These are phyloP conservation scores for Leccinum rimulosum DNA, from an alignment of 768 basidiomycete genomes.

Conservation along the genomic window DNA sequence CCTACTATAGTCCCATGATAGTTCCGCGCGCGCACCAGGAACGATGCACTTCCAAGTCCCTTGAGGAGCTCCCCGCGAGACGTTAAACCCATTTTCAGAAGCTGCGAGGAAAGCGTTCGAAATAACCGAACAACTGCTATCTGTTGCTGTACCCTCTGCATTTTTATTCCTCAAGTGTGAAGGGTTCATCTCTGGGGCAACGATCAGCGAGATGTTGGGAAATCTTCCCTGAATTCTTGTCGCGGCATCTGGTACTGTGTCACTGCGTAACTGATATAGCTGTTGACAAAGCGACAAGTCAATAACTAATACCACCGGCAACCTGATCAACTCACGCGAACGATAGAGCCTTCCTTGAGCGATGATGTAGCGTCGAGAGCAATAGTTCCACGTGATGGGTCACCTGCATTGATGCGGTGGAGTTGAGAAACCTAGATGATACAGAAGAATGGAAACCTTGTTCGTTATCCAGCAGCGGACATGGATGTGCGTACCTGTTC, in stretches of 20 bases:
- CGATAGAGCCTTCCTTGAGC: slow-evolving; percentile 46
- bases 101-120: slow-evolving; percentile 40
- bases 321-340: slow-evolving; percentile 42
- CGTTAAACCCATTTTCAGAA: slow-evolving; percentile 53
- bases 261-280: slow-evolving; percentile 42
- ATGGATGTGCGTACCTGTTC: slow-evolving; percentile 7
- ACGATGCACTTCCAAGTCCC: slow-evolving; percentile 42
- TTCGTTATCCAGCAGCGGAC: not conserved
- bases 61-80: slow-evolving; percentile 33
- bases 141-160: not conserved
- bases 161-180: not conserved
- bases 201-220: slow-evolving; percentile 23
- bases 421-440: slow-evolving; percentile 42
- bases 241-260: slow-evolving; percentile 1
- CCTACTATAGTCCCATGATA: slow-evolving; percentile 3
- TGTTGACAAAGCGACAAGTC: slow-evolving; percentile 17
- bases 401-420: slow-evolving; percentile 64
- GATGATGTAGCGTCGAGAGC: slow-evolving; percentile 55
- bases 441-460: not conserved
- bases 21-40: slow-evolving; percentile 30
- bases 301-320: not conserved
- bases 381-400: slow-evolving; percentile 66
- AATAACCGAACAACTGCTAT: not conserved
- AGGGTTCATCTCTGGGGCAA: slow-evolving; percentile 20
- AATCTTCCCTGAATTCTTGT: slow-evolving; percentile 5